phyloP scores from a whole-genome alignment of 371 early-diverging fungal species.

The Conidiobolus incongruus region DNA sequence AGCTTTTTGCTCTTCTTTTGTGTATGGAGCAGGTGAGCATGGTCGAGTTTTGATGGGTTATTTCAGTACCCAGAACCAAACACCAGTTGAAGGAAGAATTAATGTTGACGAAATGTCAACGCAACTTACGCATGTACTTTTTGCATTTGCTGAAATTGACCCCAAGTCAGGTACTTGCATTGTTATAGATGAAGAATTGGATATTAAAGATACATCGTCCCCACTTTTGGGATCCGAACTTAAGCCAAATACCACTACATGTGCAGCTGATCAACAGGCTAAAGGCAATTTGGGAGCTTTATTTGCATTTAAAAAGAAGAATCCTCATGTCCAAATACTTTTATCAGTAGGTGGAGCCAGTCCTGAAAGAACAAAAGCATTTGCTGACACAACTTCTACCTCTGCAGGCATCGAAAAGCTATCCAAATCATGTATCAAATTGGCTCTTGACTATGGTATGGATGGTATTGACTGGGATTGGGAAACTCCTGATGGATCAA shows the following conservation, averaged over 20 bases:
- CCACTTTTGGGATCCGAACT: not conserved
- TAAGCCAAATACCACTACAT: not conserved
- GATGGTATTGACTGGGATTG: slow-evolving; percentile 3
- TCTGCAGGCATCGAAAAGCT: not conserved
- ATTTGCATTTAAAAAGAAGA: not conserved
- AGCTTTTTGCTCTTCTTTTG: too few relatives aligned
- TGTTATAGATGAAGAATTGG: not conserved
- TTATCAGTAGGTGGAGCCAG: not conserved
- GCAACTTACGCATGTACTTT: not conserved
- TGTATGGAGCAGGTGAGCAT: too few relatives aligned
- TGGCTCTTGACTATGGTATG: slow-evolving; percentile 1
- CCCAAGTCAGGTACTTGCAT: not conserved
- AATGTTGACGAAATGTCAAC: not conserved
- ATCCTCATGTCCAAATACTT: not conserved
- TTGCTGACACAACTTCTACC: not conserved
- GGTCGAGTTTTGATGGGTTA: slow-evolving; percentile 1
- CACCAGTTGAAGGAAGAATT: not conserved
- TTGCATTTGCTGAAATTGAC: not conserved
- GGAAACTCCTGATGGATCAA: not conserved
- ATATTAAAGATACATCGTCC: not conserved
- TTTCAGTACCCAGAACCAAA: not conserved
- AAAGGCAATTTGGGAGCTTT: not conserved
- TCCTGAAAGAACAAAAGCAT: not conserved
- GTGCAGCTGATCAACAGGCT: not conserved
- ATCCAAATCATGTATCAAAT: not conserved